phyloP scores from a whole-genome alignment of 257 asterid species.

The Fraxinus excelsior region DNA sequence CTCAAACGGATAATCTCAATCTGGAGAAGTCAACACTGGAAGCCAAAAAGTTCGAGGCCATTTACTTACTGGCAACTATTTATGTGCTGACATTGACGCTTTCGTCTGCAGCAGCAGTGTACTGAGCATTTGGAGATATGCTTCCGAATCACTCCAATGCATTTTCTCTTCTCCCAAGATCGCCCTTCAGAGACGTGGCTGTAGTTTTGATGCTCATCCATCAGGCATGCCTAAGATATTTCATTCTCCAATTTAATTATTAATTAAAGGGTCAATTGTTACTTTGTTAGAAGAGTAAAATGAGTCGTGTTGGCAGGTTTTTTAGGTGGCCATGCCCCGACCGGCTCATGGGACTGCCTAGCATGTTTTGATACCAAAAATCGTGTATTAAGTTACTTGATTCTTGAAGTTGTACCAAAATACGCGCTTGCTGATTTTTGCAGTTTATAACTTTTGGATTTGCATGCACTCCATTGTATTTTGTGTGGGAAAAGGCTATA shows the following conservation, averaged over 20 bases:
- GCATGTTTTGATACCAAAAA: neutral
- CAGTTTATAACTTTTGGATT: slow-evolving; percentile 98
- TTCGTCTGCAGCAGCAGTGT: slow-evolving; percentile 89
- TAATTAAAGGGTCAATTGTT: neutral
- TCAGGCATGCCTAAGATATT: slow-evolving; percentile 49
- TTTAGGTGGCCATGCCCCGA: no score
- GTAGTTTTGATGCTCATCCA: slow-evolving; percentile 93
- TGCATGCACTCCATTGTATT: slow-evolving; percentile 91
- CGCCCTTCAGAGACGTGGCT: slow-evolving; percentile 88
- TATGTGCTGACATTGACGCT: slow-evolving; percentile 87
- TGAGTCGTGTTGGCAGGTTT: neutral
- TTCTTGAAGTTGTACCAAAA: no score
- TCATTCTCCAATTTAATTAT: no score
- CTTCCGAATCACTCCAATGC: slow-evolving; percentile 93
- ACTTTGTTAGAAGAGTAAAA: neutral
- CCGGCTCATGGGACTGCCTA: neutral
- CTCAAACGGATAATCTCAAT: no score
- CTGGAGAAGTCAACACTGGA: no score
- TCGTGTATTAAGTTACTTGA: no score
- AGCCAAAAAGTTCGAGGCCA: slow-evolving; percentile 92
- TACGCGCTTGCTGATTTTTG: neutral
- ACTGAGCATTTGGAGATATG: slow-evolving; percentile 94
- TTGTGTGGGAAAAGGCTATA: slow-evolving; percentile 94
- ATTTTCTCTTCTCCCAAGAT: slow-evolving; percentile 77
- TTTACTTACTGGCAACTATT: slow-evolving; percentile 69